phyloP scores from a whole-genome alignment of 108 stramenopile species.

The Mayamaea pseudoterrestris region DNA sequence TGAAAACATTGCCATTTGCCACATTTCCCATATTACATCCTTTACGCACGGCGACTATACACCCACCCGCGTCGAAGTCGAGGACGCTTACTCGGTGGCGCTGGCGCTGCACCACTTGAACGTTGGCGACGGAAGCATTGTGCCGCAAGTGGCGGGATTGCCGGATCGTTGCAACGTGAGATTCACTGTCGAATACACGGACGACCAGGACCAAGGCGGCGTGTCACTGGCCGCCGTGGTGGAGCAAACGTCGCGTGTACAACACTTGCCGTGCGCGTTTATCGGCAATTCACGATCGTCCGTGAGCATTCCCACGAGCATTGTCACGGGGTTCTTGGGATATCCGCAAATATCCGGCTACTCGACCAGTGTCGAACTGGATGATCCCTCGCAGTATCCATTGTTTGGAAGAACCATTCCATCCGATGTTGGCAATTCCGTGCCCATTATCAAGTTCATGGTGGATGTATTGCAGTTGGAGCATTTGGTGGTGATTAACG shows the following conservation, averaged over 20 bases:
- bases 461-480: conserved; percentile 5
- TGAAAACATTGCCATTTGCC: neutral
- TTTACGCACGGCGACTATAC: neutral
- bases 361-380: conserved; percentile 16
- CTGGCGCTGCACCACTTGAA: conserved; percentile 40
- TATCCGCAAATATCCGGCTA: conserved; percentile 32
- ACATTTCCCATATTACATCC: neutral
- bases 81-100: conserved; percentile 4
- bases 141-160: conserved; percentile 27
- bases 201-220: conserved; percentile 5
- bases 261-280: conserved; percentile 42
- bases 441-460: conserved; percentile 16
- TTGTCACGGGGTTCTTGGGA: conserved; percentile 35
- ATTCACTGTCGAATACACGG: conserved; percentile 19
- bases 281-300: conserved; percentile 23
- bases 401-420: conserved; percentile 37
- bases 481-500: conserved; percentile 28
- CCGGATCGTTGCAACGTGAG: conserved; percentile 15
- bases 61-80: neutral
- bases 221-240: conserved; percentile 10
- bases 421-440: conserved; percentile 24
- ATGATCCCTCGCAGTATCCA: conserved; percentile 19
- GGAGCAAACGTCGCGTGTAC: conserved; percentile 1
- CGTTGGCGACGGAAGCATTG: conserved; percentile 29
- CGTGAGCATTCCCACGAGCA: conserved; percentile 19